phyloP scores from a whole-genome alignment of 805 yeast genomes.

The Wickerhamiella allomyrinae region DNA sequence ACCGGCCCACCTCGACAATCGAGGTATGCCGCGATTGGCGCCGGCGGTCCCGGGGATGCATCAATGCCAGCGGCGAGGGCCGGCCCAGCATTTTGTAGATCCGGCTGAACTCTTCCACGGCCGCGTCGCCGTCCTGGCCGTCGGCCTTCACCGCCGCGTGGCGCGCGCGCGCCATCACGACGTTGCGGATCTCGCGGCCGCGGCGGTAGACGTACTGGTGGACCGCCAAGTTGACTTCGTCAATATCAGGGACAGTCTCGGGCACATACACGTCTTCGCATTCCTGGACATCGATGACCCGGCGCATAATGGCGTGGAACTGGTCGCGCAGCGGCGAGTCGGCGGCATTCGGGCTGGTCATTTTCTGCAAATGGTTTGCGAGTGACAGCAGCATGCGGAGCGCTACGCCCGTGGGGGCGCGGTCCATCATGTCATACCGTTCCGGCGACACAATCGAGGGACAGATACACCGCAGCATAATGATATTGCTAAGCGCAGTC shows the following conservation, averaged over 20 bases:
- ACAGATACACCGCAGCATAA: slow-evolving; percentile 3
- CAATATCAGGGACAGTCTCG: neutral
- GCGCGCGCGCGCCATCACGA: neutral
- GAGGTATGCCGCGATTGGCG: neutral
- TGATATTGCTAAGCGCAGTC: slow-evolving; percentile 1
- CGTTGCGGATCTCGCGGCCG: slow-evolving; percentile 3
- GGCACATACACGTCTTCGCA: neutral
- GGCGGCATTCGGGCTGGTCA: neutral
- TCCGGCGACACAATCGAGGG: slow-evolving; percentile 1
- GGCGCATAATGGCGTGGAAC: neutral
- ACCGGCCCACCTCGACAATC: neutral
- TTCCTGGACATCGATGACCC: neutral
- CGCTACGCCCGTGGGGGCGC: neutral
- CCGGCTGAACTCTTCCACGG: neutral
- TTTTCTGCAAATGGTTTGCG: slow-evolving; percentile 1
- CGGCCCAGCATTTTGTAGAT: neutral
- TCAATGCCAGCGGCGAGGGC: neutral
- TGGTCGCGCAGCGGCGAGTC: neutral
- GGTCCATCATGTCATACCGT: slow-evolving; percentile 1
- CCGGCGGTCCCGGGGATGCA: neutral
- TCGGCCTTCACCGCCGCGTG: neutral
- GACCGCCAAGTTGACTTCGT: neutral
- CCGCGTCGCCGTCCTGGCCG: neutral
- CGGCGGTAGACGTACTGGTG: slow-evolving; percentile 4
- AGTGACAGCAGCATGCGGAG: neutral